Evolutionary conservation across 1,284 basidiomycete genomes (phyloP).

Genomic region (Calocybe gambosa): DNA sequence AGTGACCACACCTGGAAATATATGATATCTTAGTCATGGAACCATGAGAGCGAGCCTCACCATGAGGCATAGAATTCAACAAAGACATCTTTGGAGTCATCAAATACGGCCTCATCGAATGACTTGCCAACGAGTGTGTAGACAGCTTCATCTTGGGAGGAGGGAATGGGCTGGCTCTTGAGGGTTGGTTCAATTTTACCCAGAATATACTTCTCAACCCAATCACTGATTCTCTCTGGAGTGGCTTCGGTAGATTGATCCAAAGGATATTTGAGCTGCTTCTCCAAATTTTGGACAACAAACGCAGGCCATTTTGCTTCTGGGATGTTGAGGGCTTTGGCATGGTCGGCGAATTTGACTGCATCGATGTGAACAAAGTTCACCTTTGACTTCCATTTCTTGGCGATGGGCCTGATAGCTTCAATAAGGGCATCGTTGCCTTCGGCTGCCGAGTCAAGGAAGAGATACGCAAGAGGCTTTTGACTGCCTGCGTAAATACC

Average conservation of each 20-base stretch:
- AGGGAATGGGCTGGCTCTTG: conserved; percentile 89
- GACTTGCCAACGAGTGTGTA: conserved; percentile 85
- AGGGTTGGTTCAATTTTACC: conserved; percentile 80
- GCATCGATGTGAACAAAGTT: conserved; percentile 99
- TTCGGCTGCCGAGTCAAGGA: conserved; percentile 78
- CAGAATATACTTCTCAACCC: conserved; percentile 62
- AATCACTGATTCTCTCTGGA: conserved; percentile 48
- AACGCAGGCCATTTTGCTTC: conserved; percentile 90
- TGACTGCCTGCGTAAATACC: conserved; percentile 75
- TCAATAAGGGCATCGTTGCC: conserved; percentile 65
- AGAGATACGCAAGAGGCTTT: conserved; percentile 93
- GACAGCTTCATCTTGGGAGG: conserved; percentile 78
- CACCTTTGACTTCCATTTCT: conserved; percentile 78
- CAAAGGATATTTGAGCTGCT: conserved; percentile 88
- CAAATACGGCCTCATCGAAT: conserved; percentile 83
- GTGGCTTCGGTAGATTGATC: conserved; percentile 64
- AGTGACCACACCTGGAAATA: conserved; percentile 77
- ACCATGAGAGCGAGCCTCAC: conserved; percentile 39
- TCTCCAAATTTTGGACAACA: conserved; percentile 83
- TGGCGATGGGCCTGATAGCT: conserved; percentile 70
- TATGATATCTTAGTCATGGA: neutral
- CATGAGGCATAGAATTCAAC: conserved; percentile 97
- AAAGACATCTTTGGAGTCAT: conserved; percentile 92
- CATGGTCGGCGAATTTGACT: conserved; percentile 92
- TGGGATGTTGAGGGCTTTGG: conserved; percentile 85